These are phyloP conservation scores for Cladosporium sp. DNA, from an alignment of 2,329 filamentous ascomycete species.

Conservation along the genomic window DNA sequence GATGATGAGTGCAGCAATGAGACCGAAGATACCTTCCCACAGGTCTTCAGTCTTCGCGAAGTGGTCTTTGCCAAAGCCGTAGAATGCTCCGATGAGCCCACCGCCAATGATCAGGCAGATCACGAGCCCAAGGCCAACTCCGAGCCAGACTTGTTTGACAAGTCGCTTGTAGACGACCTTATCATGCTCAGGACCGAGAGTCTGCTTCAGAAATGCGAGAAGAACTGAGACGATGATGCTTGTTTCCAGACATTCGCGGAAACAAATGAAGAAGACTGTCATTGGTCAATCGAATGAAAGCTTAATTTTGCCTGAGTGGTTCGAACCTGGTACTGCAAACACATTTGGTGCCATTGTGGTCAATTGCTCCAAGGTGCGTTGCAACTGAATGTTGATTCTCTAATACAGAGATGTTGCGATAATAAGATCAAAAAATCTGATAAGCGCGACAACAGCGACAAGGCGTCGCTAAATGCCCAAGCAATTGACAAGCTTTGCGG, in stretches of 20 bases:
- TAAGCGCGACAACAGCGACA: background rate
- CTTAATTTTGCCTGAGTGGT: background rate
- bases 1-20: conserved; percentile 67
- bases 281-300: background rate
- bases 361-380: background rate
- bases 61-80: conserved; percentile 61
- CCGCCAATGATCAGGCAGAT: conserved; percentile 63
- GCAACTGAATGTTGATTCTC: background rate
- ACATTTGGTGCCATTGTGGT: conserved; percentile 59
- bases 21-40: conserved; percentile 74
- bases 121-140: conserved; percentile 58
- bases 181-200: conserved; percentile 63
- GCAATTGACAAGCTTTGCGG: background rate
- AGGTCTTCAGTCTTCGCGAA: conserved; percentile 69
- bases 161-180: conserved; percentile 56
- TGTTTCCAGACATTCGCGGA: conserved; percentile 79
- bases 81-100: conserved; percentile 69
- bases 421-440: background rate
- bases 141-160: conserved; percentile 57
- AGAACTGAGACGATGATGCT: conserved; percentile 84
- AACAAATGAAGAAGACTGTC: conserved; percentile 80
- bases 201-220: conserved; percentile 79
- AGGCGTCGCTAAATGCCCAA: conserved; percentile 1
- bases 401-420: background rate
- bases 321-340: conserved; percentile 63